These are phyloP conservation scores for Pinguiococcus pyrenoidosus DNA, from an alignment of 108 stramenopile genomes.

Conservation along the genomic window DNA sequence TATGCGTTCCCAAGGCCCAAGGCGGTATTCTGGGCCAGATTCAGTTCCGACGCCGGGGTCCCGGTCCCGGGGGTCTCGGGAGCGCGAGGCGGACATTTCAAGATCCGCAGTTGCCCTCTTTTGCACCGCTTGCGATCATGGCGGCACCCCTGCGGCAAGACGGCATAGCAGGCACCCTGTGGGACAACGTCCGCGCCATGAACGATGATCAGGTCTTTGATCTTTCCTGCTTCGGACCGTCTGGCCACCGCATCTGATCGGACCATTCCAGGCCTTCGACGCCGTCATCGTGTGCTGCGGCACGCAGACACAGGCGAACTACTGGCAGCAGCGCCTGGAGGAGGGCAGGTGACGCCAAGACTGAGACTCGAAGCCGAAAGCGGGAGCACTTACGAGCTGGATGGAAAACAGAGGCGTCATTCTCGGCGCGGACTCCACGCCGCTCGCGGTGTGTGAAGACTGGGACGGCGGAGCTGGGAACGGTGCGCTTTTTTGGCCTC, in stretches of 20 bases:
- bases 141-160: constrained; percentile 1
- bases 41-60: no score
- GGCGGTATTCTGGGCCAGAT: no score
- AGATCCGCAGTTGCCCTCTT: no score
- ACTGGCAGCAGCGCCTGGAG: constrained; percentile 84
- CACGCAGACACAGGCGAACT: constrained; percentile 82
- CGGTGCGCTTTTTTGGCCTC: constrained; percentile 26
- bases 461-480: constrained; percentile 91
- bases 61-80: no score
- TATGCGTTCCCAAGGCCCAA: no score
- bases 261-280: constrained; percentile 59
- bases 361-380: constrained; percentile 11
- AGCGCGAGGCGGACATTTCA: no score
- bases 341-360: constrained; percentile 27
- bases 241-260: no score
- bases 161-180: constrained; percentile 3
- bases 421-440: constrained; percentile 45
- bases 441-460: constrained; percentile 85
- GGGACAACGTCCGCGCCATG: constrained; percentile 19
- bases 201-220: no score
- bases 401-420: constrained; percentile 13
- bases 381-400: background rate
- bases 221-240: no score
- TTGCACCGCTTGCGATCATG: background rate
- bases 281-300: constrained; percentile 91